phyloP scores from a whole-genome alignment of 1,284 basidiomycete species.

The Prillingera fragicola region DNA sequence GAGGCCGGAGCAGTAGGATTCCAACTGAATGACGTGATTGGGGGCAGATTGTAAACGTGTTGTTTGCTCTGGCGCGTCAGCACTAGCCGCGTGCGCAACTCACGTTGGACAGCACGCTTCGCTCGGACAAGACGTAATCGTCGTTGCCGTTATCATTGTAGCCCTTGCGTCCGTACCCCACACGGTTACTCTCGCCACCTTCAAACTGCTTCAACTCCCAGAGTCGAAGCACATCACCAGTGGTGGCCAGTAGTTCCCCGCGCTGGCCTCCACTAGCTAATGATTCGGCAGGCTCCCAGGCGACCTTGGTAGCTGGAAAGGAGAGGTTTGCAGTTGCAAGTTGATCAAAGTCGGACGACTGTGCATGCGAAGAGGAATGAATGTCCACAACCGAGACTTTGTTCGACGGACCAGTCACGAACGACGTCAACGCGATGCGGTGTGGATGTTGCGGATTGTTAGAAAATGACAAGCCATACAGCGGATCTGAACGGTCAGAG shows the following conservation, averaged over 20 bases:
- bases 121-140: slow-evolving; percentile 46
- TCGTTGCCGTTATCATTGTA: slow-evolving; percentile 52
- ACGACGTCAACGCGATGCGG: slow-evolving; percentile 40
- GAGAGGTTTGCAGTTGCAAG: slow-evolving; percentile 31
- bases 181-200: slow-evolving; percentile 14
- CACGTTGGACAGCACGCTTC: slow-evolving; percentile 67
- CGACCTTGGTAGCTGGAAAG: slow-evolving; percentile 47
- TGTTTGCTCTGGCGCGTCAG: slow-evolving; percentile 65
- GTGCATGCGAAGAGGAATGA: slow-evolving; percentile 1
- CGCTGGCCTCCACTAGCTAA: slow-evolving; percentile 27
- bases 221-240: slow-evolving; percentile 79
- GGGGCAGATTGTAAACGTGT: slow-evolving; percentile 63
- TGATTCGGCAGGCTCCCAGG: slow-evolving; percentile 43
- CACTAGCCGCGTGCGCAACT: slow-evolving; percentile 40
- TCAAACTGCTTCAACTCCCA: slow-evolving; percentile 67
- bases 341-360: slow-evolving; percentile 25
- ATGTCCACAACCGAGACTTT: slow-evolving; percentile 41
- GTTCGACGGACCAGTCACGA: slow-evolving; percentile 37
- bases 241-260: slow-evolving; percentile 76
- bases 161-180: slow-evolving; percentile 52
- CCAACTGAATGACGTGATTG: slow-evolving; percentile 93
- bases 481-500: slow-evolving; percentile 30
- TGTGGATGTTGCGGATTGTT: slow-evolving; percentile 35
- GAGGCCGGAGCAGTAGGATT: slow-evolving; percentile 79
- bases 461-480: slow-evolving; percentile 47